phyloP scores from a whole-genome alignment of 345 rosid genomes.

The Sonneratia alba region DNA sequence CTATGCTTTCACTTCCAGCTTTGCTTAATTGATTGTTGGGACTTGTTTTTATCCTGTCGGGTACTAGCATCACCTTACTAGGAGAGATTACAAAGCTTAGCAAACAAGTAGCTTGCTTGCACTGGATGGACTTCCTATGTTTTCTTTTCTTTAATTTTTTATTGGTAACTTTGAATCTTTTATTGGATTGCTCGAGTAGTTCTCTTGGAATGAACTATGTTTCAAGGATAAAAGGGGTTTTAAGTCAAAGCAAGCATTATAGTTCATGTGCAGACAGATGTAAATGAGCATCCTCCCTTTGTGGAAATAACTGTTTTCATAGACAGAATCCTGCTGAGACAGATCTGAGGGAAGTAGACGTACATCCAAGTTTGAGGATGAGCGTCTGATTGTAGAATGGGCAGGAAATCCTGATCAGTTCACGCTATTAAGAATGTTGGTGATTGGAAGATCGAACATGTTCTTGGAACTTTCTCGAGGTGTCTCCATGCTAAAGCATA shows the following conservation, averaged over 20 bases:
- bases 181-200: no score
- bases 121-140: no score
- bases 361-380: neutral
- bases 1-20: neutral
- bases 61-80: no score
- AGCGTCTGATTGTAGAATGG: neutral
- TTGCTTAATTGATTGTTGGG: neutral
- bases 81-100: no score
- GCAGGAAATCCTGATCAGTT: neutral
- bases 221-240: no score
- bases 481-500: neutral
- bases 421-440: neutral
- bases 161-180: no score
- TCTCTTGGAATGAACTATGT: neutral
- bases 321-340: neutral
- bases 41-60: no score
- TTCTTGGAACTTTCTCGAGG: neutral
- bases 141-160: no score
- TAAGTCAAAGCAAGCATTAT: neutral
- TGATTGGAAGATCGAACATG: neutral
- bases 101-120: no score
- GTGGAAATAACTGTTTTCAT: neutral
- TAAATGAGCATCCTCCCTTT: neutral
- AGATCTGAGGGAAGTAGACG: neutral
- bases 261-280: neutral